phyloP scores from a whole-genome alignment of 2,329 filamentous ascomycete genomes.

The Xylariaceae sp. region DNA sequence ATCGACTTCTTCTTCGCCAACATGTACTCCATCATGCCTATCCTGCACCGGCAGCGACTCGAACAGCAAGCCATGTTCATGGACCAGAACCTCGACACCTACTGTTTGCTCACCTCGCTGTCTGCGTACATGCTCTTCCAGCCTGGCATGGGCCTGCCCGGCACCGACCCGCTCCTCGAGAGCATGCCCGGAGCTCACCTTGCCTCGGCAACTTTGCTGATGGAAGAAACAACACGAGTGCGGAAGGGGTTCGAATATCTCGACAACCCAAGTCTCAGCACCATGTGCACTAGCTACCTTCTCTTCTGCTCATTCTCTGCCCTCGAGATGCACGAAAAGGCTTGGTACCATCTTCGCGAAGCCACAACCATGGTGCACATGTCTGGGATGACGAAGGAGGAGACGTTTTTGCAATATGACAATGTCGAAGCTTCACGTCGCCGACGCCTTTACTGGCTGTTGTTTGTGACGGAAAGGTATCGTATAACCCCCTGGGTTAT shows the following conservation, averaged over 20 bases:
- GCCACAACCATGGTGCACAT: constrained; percentile 63
- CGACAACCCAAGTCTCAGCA: constrained; percentile 47
- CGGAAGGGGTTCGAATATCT: constrained; percentile 56
- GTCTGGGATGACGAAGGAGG: constrained; percentile 53
- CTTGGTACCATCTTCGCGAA: constrained; percentile 74
- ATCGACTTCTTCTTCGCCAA: constrained; percentile 62
- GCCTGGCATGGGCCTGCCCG: constrained; percentile 56
- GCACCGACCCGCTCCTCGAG: constrained; percentile 47
- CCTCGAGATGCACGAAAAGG: constrained; percentile 64
- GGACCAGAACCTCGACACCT: constrained; percentile 55
- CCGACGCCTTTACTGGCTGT: constrained; percentile 64
- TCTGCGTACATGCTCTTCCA: constrained; percentile 63
- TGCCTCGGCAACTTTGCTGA: constrained; percentile 55
- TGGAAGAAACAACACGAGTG: constrained; percentile 61
- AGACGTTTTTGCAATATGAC: constrained; percentile 53
- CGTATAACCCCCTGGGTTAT: constrained; percentile 6
- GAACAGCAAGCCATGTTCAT: constrained; percentile 53
- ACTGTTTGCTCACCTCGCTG: constrained; percentile 57
- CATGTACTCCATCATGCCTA: constrained; percentile 57
- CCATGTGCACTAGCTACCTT: constrained; percentile 69
- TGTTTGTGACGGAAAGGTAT: constrained; percentile 64
- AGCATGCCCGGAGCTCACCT: constrained; percentile 52
- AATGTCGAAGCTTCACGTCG: constrained; percentile 53
- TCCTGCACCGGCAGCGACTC: constrained; percentile 50
- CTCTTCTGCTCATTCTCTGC: constrained; percentile 66